Evolutionary conservation across 257 asterid genomes (phyloP).

Genomic region (Pogostemon cablin): DNA sequence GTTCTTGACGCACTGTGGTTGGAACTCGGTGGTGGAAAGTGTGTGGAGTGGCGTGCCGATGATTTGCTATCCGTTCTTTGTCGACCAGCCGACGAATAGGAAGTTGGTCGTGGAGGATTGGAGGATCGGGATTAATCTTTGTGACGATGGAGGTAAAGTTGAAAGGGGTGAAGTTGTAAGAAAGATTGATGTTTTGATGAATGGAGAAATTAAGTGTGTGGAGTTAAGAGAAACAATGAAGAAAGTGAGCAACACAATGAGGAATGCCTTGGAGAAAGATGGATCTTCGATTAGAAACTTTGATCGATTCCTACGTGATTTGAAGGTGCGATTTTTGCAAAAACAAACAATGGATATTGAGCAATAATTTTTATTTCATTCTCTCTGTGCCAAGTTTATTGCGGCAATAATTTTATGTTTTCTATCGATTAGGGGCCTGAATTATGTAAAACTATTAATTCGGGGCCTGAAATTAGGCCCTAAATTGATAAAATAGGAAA

Average conservation of each 20-base stretch:
- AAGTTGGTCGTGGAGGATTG: slow-evolving; percentile 27
- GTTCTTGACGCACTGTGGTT: neutral
- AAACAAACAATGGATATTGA: too few species aligned
- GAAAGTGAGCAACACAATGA: neutral
- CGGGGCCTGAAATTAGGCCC: too few species aligned
- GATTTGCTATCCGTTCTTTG: slow-evolving; percentile 18
- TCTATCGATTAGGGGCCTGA: too few species aligned
- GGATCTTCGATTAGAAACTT: neutral
- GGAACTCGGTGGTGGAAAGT: neutral
- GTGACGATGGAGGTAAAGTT: neutral
- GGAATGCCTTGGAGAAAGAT: neutral
- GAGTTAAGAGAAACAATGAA: neutral
- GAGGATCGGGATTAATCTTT: slow-evolving; percentile 26
- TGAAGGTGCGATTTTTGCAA: neutral
- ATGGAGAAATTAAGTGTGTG: neutral
- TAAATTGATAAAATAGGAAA: too few species aligned
- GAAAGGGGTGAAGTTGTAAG: neutral
- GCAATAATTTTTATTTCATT: too few species aligned
- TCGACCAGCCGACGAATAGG: slow-evolving; percentile 30
- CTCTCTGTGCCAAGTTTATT: too few species aligned
- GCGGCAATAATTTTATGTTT: too few species aligned
- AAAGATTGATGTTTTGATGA: neutral
- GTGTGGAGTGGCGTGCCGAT: slow-evolving; percentile 25
- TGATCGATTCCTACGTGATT: neutral
- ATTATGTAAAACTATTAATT: too few species aligned